These are phyloP conservation scores for Fusarium liriodendri DNA, from an alignment of 2,329 filamentous ascomycete genomes.

Conservation along the genomic window DNA sequence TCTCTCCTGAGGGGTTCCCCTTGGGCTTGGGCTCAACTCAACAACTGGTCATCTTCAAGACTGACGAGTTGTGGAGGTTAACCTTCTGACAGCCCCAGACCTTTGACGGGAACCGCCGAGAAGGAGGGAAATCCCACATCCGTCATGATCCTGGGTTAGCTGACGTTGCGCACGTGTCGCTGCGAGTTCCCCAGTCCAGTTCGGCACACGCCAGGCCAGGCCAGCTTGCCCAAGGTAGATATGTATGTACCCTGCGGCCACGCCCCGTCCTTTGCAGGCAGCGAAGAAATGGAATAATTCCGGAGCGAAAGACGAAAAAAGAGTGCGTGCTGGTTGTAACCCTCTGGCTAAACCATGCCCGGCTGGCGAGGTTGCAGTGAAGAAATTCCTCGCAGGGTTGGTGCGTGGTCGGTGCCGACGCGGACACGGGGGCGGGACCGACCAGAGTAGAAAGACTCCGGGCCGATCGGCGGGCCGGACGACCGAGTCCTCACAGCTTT, in stretches of 20 bases:
- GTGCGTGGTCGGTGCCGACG: background rate
- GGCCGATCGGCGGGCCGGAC: constrained; percentile 16
- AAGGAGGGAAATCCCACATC: constrained; percentile 3
- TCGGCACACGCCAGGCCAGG: constrained; percentile 19
- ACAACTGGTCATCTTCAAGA: background rate
- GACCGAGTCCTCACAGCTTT: background rate
- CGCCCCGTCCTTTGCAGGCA: background rate
- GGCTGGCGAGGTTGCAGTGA: background rate
- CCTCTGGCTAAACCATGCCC: background rate
- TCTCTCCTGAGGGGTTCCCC: background rate
- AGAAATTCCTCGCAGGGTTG: background rate
- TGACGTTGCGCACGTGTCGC: constrained; percentile 38
- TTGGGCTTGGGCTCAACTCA: background rate
- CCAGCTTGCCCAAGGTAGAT: background rate
- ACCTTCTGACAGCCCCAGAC: background rate
- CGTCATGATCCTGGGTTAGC: constrained; percentile 16
- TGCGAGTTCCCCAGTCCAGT: constrained; percentile 8
- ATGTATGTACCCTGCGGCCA: background rate
- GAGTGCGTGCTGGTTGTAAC: background rate
- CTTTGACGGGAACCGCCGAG: constrained; percentile 12
- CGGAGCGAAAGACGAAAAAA: background rate
- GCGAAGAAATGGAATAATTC: background rate
- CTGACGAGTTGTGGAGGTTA: background rate
- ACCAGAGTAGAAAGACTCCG: constrained; percentile 8
- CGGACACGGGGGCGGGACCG: constrained; percentile 18